phyloP scores from a whole-genome alignment of 768 basidiomycete genomes.

The Hericium alpestre region DNA sequence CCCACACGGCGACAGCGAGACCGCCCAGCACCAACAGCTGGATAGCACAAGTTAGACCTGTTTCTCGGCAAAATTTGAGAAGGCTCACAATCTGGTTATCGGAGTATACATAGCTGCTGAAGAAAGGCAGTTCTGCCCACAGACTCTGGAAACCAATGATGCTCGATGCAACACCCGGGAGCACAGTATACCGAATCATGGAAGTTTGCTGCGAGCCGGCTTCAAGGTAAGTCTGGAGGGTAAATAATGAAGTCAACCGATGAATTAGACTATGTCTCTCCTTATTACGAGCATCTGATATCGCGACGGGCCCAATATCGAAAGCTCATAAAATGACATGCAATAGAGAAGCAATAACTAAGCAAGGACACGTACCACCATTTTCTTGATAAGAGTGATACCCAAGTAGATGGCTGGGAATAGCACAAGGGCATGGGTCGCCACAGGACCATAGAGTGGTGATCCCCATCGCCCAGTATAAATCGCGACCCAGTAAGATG shows the following conservation, averaged over 20 bases:
- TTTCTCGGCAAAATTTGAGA: neutral
- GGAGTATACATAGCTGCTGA: constrained; percentile 5
- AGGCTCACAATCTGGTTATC: constrained; percentile 13
- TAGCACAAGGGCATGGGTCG: constrained; percentile 47
- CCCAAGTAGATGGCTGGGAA: constrained; percentile 46
- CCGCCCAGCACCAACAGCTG: constrained; percentile 14
- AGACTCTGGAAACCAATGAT: constrained; percentile 5
- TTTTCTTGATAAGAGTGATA: constrained; percentile 32
- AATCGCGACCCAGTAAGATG: constrained; percentile 58
- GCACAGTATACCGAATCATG: constrained; percentile 8
- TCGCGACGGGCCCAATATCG: too few relatives aligned
- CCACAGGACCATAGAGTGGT: constrained; percentile 45
- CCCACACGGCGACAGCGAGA: constrained; percentile 8
- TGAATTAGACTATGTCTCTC: too few relatives aligned
- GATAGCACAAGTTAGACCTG: neutral
- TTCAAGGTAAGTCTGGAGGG: neutral
- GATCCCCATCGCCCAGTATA: constrained; percentile 44
- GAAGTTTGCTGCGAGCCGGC: neutral
- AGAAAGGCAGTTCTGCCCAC: constrained; percentile 5
- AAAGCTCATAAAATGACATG: too few relatives aligned
- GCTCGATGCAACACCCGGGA: constrained; percentile 12
- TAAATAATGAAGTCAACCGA: neutral
- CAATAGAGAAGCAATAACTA: neutral
- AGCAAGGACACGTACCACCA: constrained; percentile 25
- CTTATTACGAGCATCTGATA: too few relatives aligned